Base-by-base conservation (phyloP, 2,329 filamentous ascomycete genomes). In the Talaromyces sp. region DNA sequence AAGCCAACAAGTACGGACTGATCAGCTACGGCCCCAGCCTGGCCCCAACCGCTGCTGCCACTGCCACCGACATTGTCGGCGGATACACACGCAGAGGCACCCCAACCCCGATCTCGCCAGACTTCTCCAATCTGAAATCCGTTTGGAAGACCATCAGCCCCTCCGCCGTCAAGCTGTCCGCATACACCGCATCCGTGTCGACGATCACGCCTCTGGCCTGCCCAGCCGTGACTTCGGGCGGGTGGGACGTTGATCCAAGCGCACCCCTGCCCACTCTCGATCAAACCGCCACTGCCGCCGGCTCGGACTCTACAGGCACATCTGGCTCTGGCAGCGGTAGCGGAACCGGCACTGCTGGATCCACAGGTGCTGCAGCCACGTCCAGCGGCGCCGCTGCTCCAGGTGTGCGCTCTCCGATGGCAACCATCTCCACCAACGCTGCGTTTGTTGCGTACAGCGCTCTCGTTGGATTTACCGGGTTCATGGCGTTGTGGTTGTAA, bases 1-100 rank as follows among this genome's bases (percentile, higher is more conserved):
- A 95, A 74, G 79, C 83, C 56, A 95, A 96, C 74, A 75, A 90
- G 68, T 96, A 95, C 73, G 91, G 91, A 43, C 80, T 96, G 38
- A 83, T 95, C 67, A 86, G 82, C 21, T 96, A 96, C 71, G 90
- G 88, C 0, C 77, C 83, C 3, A 74, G 79, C n/a, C 56, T 58
- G 32, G 32, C 60, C 35, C 48, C 56, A 12, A 58, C 80, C 38
- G 79, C 79, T 6, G 79, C 80, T 1, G 79, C 79, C 7, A 79
- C 80, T 1, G 83, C 82, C n/a, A 79, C 82, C 14, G 72, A 80
- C 59, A 75, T 87, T 54, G 77, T 80, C 61, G 90, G 85, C 66
- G 88, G 90, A 35, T 92, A 82, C 74, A 83, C 84, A 0, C 84
- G 89, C 65, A 83, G 83, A 54, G 91, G 91, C 57, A 90, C 84